These are phyloP conservation scores for Fusarium brevicatenulatum DNA, from an alignment of 2,329 filamentous ascomycete species.

Conservation along the genomic window DNA sequence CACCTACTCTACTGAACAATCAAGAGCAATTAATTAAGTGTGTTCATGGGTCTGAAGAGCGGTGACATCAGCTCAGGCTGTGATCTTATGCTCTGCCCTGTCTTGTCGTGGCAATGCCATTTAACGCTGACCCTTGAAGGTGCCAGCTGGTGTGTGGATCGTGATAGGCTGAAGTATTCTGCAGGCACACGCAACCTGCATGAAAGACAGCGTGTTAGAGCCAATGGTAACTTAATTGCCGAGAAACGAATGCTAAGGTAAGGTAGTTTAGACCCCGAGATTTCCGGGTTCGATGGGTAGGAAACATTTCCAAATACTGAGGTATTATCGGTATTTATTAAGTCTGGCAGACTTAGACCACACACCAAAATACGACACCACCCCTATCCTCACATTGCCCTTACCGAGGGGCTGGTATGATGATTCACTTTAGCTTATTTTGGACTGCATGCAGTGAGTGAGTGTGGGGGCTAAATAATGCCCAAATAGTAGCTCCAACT, in stretches of 20 bases:
- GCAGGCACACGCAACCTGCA: slow-evolving; percentile 28
- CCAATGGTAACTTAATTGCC: neutral
- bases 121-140: slow-evolving; percentile 12
- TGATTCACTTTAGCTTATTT: slow-evolving; percentile 25
- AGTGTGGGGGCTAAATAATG: slow-evolving; percentile 14
- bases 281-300: neutral
- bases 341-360: neutral
- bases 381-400: slow-evolving; percentile 6
- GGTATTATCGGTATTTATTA: neutral
- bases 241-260: neutral
- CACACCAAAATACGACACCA: neutral
- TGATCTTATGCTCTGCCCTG: slow-evolving; percentile 12
- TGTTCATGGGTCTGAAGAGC: neutral
- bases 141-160: neutral
- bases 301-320: neutral
- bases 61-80: slow-evolving; percentile 24
- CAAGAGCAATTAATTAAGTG: neutral
- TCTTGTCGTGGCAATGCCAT: slow-evolving; percentile 7
- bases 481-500: neutral
- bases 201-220: neutral
- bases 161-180: slow-evolving; percentile 20
- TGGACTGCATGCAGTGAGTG: slow-evolving; percentile 27
- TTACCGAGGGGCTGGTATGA: slow-evolving; percentile 29
- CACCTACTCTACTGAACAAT: slow-evolving; percentile 4
- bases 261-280: neutral